Base-by-base conservation (phyloP, 495 filamentous ascomycete genomes). In the Friedmanniomyces simplex region DNA sequence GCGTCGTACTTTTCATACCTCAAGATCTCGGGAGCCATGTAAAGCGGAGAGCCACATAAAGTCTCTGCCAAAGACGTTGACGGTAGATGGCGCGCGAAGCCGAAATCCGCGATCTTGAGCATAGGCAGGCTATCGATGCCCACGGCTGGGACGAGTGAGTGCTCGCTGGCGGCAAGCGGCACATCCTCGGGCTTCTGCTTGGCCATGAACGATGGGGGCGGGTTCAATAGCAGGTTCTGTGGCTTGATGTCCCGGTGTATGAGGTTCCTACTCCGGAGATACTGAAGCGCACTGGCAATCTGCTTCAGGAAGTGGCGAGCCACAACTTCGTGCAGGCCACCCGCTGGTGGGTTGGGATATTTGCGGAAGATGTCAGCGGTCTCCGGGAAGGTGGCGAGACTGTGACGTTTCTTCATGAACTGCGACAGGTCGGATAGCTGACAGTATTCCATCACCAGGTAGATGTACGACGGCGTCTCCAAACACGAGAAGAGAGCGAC, bases 391-490 rank as follows among this genome's bases (percentile, higher is more conserved):
- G 81, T 80, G 22, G 73, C 78, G 10, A 96, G 77, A 47, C 79
- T 86, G 46, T 91, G 85, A 49, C 93, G 81, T 68, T 89, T 91
- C 76, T 90, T 95, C 74, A 97, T 95, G 71, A 98, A 96, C 12
- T 88, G 72, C 8, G 91, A 93, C 53, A 98, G 70, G 66, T 98
- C 93, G 26, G 93, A 90, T 32, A 98, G 76, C 65, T 94, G 87
- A 72, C 93, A 98, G 72, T 91, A 97, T 69, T 98, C 94, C 94
- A 97, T 98, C 48, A 97, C 85, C 20, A 98, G 78, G 72, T 98
- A 90, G 69, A 97, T 96, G 57, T 95, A 88, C 20, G 84, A 82
- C 6, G 79, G 72, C 3, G 87, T 83, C 68, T 97, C 91, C 69
- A 87, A 78, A 74, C 89, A 96, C 68, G 95, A 88, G 72, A 93